Evolutionary conservation across 345 rosid genomes (phyloP).

Genomic region (Chamaenerion angustifolium): DNA sequence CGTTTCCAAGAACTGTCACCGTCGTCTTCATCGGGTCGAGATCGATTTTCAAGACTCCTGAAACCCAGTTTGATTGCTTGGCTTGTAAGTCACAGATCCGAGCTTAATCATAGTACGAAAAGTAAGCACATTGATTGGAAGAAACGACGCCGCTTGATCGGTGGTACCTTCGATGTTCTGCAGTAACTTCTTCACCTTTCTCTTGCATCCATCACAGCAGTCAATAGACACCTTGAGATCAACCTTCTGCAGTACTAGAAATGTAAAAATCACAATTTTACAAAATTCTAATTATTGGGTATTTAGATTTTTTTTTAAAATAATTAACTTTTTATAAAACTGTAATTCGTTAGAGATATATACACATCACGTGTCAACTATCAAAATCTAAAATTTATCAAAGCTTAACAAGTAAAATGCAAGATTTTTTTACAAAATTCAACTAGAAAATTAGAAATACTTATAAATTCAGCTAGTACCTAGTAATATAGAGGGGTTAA

Average conservation of each 20-base stretch:
- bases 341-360: too few species aligned
- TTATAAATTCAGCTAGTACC: too few species aligned
- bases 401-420: too few species aligned
- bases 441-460: too few species aligned
- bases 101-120: slow-evolving; percentile 1
- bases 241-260: slow-evolving; percentile 26
- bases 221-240: slow-evolving; percentile 39
- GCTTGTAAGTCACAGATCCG: neutral
- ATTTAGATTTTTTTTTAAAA: too few species aligned
- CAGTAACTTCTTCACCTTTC: slow-evolving; percentile 39
- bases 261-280: slow-evolving; percentile 1
- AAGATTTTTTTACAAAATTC: too few species aligned
- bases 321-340: too few species aligned
- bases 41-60: slow-evolving; percentile 43
- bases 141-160: neutral
- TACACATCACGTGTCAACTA: too few species aligned
- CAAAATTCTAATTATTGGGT: too few species aligned
- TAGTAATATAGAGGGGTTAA: too few species aligned
- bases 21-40: slow-evolving; percentile 30
- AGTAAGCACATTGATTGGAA: neutral
- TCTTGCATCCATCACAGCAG: slow-evolving; percentile 65
- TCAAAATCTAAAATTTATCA: too few species aligned
- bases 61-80: neutral
- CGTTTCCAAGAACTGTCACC: slow-evolving; percentile 31
- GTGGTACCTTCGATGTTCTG: slow-evolving; percentile 30